Percentiles rank a stretch among this genome's conserved stretches.
Evolutionary conservation across 352 stramenopile genomes (phyloP).

Genomic region (Globisporangium recalcitrans): DNA sequence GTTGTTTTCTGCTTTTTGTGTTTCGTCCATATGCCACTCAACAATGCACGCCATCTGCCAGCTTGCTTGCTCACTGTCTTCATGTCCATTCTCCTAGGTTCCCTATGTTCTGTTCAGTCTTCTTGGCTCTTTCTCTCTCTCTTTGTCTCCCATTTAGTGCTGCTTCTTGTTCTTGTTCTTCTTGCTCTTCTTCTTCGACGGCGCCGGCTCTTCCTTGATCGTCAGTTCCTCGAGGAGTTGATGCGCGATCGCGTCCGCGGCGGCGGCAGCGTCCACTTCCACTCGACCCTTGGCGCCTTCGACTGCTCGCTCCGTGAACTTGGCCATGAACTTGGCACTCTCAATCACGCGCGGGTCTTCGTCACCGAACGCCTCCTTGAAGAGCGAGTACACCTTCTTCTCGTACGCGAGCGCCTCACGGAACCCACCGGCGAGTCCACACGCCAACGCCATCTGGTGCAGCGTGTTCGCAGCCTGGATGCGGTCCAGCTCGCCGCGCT

Average conservation of each 20-base stretch:
- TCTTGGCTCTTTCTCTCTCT: neutral
- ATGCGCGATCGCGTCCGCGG: constrained; percentile 71
- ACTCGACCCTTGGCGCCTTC: constrained; percentile 78
- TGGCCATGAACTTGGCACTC: constrained; percentile 77
- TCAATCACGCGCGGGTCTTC: constrained; percentile 79
- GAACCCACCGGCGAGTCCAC: constrained; percentile 68
- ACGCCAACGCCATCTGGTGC: constrained; percentile 86
- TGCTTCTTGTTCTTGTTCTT: constrained; percentile 79
- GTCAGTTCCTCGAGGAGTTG: constrained; percentile 71
- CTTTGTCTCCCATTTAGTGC: neutral
- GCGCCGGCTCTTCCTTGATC: constrained; percentile 48
- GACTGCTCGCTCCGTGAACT: constrained; percentile 85
- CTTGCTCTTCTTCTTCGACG: constrained; percentile 62
- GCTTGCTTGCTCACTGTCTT: neutral
- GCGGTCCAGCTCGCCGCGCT: constrained; percentile 82
- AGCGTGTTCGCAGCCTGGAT: constrained; percentile 83
- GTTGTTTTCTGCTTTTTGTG: neutral
- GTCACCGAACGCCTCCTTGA: constrained; percentile 77
- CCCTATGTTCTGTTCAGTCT: neutral
- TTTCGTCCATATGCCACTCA: constrained; percentile 10
- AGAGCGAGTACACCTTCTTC: constrained; percentile 84
- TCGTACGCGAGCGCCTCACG: constrained; percentile 87
- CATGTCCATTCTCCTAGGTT: neutral
- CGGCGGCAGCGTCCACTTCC: constrained; percentile 71
- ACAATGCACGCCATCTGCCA: neutral